Evolutionary conservation across 768 basidiomycete species (phyloP).

Genomic region (Gloeophyllum trabeum): DNA sequence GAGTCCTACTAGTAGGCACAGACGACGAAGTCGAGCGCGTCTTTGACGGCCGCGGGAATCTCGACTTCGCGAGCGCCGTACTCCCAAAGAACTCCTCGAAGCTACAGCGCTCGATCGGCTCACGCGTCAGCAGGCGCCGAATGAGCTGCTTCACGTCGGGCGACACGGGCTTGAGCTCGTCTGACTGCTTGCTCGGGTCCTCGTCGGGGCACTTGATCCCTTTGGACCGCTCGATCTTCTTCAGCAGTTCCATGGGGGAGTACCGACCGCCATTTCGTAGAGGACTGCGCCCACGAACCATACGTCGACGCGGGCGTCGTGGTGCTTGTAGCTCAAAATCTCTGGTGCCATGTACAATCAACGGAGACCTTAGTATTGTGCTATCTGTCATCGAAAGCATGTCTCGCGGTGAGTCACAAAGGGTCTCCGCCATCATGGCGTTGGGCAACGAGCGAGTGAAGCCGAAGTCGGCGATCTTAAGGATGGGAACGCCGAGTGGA

Average conservation of each 20-base stretch:
- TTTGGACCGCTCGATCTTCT: slow-evolving; percentile 86
- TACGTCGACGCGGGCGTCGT: slow-evolving; percentile 94
- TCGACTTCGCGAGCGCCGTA: slow-evolving; percentile 63
- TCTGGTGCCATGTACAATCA: slow-evolving; percentile 99
- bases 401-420: slow-evolving; percentile 92
- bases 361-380: background rate
- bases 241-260: slow-evolving; percentile 87
- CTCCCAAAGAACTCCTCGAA: slow-evolving; percentile 92
- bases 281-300: slow-evolving; percentile 98
- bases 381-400: background rate
- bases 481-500: slow-evolving; percentile 83
- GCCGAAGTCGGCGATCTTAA: slow-evolving; percentile 97
- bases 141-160: slow-evolving; percentile 84
- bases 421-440: slow-evolving; percentile 91
- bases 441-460: slow-evolving; percentile 90
- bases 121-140: slow-evolving; percentile 69
- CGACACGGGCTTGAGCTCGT: slow-evolving; percentile 51
- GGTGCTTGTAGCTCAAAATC: slow-evolving; percentile 92
- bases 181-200: slow-evolving; percentile 38
- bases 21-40: no score
- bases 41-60: slow-evolving; percentile 47
- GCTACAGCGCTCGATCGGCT: slow-evolving; percentile 72
- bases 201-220: slow-evolving; percentile 94
- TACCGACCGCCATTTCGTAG: slow-evolving; percentile 91
- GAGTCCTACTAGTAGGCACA: background rate